These are phyloP conservation scores for Nemophila menziesii DNA, from an alignment of 257 asterid genomes.

Conservation along the genomic window DNA sequence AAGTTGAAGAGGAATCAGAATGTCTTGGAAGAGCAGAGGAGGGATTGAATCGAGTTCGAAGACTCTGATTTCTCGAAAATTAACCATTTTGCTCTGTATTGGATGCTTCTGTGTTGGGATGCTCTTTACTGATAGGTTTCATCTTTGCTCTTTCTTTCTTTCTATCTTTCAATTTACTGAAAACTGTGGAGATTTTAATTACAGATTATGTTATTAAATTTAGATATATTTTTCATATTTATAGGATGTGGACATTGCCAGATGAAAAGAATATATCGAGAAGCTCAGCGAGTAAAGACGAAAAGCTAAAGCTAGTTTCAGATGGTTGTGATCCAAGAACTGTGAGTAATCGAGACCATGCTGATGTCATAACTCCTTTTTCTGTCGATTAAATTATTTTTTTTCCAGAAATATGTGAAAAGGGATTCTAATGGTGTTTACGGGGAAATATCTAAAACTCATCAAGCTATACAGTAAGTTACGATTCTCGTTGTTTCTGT, in stretches of 20 bases:
- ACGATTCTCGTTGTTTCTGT: constrained; percentile 2
- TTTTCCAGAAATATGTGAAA: constrained; percentile 29
- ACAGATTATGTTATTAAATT: too few species aligned
- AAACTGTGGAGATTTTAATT: background rate
- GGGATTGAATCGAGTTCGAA: constrained; percentile 41
- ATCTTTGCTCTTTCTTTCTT: constrained; percentile 6
- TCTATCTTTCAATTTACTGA: background rate
- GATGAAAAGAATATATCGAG: constrained; percentile 52
- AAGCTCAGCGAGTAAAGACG: constrained; percentile 23
- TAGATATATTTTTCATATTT: constrained; percentile 1
- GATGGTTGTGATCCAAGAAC: constrained; percentile 40
- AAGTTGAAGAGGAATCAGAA: constrained; percentile 16
- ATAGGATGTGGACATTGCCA: constrained; percentile 87
- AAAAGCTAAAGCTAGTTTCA: constrained; percentile 46
- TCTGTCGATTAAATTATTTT: constrained; percentile 10
- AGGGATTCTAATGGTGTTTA: constrained; percentile 30
- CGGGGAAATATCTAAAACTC: constrained; percentile 46
- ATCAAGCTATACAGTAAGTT: constrained; percentile 54
- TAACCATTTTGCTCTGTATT: constrained; percentile 56
- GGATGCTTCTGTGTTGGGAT: constrained; percentile 87
- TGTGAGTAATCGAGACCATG: constrained; percentile 33
- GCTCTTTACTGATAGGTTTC: constrained; percentile 94
- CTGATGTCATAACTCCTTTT: background rate
- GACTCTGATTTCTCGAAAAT: constrained; percentile 42
- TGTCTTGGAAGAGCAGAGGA: constrained; percentile 92